Percentiles rank a stretch among this genome's conserved stretches.
Conservation (phyloP, 1,284 basidiomycete genomes). For the Sporisorium scitamineum region DNA sequence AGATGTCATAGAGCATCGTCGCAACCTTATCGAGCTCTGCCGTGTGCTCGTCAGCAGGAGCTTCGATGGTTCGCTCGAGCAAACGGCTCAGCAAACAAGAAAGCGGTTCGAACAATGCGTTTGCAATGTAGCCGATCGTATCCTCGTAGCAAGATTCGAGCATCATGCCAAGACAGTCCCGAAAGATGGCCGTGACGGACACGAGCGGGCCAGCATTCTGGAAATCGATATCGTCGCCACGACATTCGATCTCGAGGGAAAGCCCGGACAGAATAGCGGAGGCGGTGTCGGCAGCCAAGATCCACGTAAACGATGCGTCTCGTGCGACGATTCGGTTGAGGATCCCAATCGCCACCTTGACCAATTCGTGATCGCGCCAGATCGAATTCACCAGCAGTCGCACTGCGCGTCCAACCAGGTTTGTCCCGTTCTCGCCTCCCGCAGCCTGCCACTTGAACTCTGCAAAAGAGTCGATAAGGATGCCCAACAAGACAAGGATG, state of each 20-base stretch:
- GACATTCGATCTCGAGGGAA: background rate
- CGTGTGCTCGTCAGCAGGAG: background rate
- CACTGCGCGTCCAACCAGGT: background rate
- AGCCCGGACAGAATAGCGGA: constrained; percentile 4
- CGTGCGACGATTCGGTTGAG: constrained; percentile 15
- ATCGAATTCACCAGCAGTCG: background rate
- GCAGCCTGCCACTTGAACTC: constrained; percentile 1
- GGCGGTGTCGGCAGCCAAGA: background rate
- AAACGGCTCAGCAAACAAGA: constrained; percentile 5
- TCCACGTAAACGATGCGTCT: background rate
- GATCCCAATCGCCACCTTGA: constrained; percentile 13
- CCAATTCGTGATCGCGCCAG: constrained; percentile 9
- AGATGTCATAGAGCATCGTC: constrained; percentile 13
- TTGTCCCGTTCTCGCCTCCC: background rate
- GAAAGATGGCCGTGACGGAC: constrained; percentile 5
- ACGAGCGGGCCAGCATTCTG: background rate
- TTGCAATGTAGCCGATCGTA: background rate
- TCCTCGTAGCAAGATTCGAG: background rate
- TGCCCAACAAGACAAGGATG: constrained; percentile 14
- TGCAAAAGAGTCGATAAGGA: constrained; percentile 17
- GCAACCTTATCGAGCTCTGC: constrained; percentile 22
- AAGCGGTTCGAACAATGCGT: constrained; percentile 1
- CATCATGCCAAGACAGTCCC: constrained; percentile 5
- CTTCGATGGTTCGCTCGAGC: constrained; percentile 6
- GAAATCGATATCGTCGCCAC: background rate